Percentiles rank a stretch among this genome's conserved stretches.
These are phyloP conservation scores for Pythium vanterpoolii DNA, from an alignment of 352 stramenopile genomes.

Conservation along the genomic window DNA sequence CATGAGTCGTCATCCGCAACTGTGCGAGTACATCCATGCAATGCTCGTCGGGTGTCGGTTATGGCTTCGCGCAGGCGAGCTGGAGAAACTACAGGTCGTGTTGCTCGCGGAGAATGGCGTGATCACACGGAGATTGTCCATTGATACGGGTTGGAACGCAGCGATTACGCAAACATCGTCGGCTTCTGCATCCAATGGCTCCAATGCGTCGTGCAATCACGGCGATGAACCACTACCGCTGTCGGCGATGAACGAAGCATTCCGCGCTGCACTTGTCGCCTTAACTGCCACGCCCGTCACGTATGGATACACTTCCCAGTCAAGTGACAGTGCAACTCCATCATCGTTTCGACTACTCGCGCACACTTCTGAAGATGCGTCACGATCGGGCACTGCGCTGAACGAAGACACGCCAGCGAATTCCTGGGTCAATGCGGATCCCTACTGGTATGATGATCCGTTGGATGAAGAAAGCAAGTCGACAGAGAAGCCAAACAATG, in stretches of 20 bases:
- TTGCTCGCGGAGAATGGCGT: conserved; percentile 48
- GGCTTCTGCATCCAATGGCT: background rate
- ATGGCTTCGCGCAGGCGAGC: conserved; percentile 55
- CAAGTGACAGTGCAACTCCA: background rate
- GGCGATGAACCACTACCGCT: conserved; percentile 34
- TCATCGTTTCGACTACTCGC: conserved; percentile 68
- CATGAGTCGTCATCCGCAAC: conserved; percentile 64
- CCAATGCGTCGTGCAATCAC: conserved; percentile 16
- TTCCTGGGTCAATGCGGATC: conserved; percentile 71
- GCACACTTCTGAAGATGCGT: conserved; percentile 52
- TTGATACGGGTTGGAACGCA: conserved; percentile 45
- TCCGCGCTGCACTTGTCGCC: conserved; percentile 55
- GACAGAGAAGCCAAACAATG: conserved; percentile 9
- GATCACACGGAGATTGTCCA: conserved; percentile 43
- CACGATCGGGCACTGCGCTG: conserved; percentile 31
- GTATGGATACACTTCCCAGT: background rate
- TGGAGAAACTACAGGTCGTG: conserved; percentile 66
- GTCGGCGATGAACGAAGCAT: conserved; percentile 54
- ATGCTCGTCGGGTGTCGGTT: conserved; percentile 60
- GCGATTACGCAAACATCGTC: background rate
- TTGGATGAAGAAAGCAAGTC: conserved; percentile 15
- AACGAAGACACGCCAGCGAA: conserved; percentile 36
- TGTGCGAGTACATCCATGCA: conserved; percentile 78
- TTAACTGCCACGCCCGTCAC: conserved; percentile 37
- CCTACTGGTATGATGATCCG: conserved; percentile 39